Percentiles rank a stretch among this genome's conserved stretches.
These are phyloP conservation scores for Solanum chacoense DNA, from an alignment of 305 asterid species.

Conservation along the genomic window DNA sequence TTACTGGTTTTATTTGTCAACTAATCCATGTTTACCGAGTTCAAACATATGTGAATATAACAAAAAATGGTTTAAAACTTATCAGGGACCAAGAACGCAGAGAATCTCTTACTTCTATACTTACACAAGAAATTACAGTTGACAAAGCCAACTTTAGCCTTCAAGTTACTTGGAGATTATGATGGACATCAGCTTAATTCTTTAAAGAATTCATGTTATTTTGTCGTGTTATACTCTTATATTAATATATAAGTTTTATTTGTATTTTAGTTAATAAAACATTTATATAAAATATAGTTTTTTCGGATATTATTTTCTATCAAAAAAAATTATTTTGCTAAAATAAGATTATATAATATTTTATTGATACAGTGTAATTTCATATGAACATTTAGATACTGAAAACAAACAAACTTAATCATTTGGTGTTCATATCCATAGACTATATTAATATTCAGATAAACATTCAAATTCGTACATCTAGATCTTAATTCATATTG, in stretches of 20 bases:
- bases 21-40: neutral
- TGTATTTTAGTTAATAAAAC: neutral
- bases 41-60: too few relatives aligned
- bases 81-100: too few relatives aligned
- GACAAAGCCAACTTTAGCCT: neutral
- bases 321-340: too few relatives aligned
- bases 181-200: neutral
- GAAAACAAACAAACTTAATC: too few relatives aligned
- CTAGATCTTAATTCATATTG: neutral
- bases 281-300: too few relatives aligned
- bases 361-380: neutral
- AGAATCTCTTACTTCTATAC: too few relatives aligned
- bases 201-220: neutral
- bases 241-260: neutral
- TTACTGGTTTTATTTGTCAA: neutral
- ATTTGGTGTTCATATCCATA: neutral
- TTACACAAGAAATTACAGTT: too few relatives aligned
- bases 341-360: too few relatives aligned
- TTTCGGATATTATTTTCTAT: too few relatives aligned
- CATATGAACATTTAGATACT: neutral
- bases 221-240: too few relatives aligned
- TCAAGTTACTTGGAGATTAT: neutral
- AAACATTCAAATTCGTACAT: neutral
- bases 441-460: neutral
- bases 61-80: too few relatives aligned